phyloP scores from a whole-genome alignment of 2,329 filamentous ascomycete genomes.

The Penicillium sp. region DNA sequence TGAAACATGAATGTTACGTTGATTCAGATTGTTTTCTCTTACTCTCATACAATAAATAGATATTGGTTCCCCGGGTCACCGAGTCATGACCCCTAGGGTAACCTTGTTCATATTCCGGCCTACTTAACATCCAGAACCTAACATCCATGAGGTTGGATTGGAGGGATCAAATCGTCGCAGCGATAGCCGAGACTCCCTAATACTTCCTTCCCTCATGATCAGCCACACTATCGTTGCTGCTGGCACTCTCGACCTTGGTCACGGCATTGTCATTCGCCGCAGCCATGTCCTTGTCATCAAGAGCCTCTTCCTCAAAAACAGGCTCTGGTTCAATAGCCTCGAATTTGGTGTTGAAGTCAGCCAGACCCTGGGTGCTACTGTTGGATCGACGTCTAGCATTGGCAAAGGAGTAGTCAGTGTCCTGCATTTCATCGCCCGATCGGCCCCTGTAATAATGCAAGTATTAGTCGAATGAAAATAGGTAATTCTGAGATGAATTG shows the following conservation, averaged over 20 bases:
- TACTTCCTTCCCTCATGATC: conserved; percentile 13
- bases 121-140: background rate
- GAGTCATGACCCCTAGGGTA: background rate
- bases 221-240: conserved; percentile 34
- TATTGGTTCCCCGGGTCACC: background rate
- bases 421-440: conserved; percentile 77
- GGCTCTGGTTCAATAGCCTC: conserved; percentile 86
- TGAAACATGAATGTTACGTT: background rate
- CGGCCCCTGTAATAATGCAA: conserved; percentile 63
- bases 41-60: background rate
- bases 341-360: conserved; percentile 94
- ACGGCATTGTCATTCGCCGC: conserved; percentile 12
- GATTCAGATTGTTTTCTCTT: background rate
- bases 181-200: background rate
- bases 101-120: background rate
- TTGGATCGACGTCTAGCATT: conserved; percentile 91
- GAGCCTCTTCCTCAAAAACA: conserved; percentile 83
- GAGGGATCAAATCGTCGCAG: background rate
- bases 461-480: conserved; percentile 1
- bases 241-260: conserved; percentile 45
- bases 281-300: conserved; percentile 61
- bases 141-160: too few relatives aligned
- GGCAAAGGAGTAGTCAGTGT: conserved; percentile 77
- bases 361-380: conserved; percentile 71
- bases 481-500: conserved; percentile 2